Conservation (phyloP, 2,329 filamentous ascomycete species). For the Domatiomyces globalis region DNA sequence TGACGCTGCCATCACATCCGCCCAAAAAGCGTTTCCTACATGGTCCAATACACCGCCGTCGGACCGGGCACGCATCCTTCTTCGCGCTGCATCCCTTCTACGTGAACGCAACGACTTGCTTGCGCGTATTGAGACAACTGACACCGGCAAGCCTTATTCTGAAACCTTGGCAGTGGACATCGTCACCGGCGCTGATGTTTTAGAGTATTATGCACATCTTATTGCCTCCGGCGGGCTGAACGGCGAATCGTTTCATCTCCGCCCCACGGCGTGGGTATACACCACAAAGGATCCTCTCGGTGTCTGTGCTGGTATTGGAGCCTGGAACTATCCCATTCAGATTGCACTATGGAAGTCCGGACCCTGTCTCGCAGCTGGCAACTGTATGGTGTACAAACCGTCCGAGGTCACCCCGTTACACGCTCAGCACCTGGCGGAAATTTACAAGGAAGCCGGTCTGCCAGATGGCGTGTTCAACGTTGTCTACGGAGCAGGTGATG, state of each 20-base stretch:
- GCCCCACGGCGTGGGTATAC: constrained; percentile 67
- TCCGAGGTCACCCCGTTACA: constrained; percentile 81
- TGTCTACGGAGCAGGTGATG: constrained; percentile 63
- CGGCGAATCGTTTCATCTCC: constrained; percentile 60
- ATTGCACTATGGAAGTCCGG: constrained; percentile 84
- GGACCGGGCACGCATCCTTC: constrained; percentile 61
- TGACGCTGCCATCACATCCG: constrained; percentile 58
- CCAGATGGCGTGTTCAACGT: constrained; percentile 79
- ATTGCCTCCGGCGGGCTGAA: constrained; percentile 66
- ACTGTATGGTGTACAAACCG: constrained; percentile 84
- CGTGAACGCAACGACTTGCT: constrained; percentile 66
- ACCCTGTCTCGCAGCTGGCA: constrained; percentile 70
- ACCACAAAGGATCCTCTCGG: constrained; percentile 69
- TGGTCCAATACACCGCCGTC: constrained; percentile 68
- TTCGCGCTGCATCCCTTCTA: constrained; percentile 59
- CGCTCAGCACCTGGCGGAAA: constrained; percentile 56
- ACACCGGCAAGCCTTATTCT: constrained; percentile 74
- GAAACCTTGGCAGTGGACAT: constrained; percentile 78
- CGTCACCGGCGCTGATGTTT: constrained; percentile 66
- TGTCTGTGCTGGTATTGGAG: constrained; percentile 74
- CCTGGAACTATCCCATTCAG: constrained; percentile 87
- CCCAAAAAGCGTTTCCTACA: constrained; percentile 53
- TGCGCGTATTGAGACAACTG: constrained; percentile 63
- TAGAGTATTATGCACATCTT: constrained; percentile 74
- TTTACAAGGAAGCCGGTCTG: constrained; percentile 65